These are phyloP conservation scores for Pinguiococcus pyrenoidosus DNA, from an alignment of 108 stramenopile species.

Conservation along the genomic window DNA sequence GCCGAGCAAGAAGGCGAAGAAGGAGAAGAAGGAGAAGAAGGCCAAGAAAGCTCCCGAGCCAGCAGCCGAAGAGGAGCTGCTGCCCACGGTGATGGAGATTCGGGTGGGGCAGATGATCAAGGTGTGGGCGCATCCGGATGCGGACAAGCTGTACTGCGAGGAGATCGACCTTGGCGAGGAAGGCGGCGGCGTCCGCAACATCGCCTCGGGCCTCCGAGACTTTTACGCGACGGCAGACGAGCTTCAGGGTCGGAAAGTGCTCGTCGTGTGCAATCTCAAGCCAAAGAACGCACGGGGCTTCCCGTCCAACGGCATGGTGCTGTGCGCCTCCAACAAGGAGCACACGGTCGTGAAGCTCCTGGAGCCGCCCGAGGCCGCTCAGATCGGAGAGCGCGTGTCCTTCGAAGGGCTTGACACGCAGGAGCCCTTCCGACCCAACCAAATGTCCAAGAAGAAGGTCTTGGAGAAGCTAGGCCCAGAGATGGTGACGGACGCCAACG, in stretches of 20 bases:
- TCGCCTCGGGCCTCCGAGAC: slow-evolving; percentile 68
- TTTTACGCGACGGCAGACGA: slow-evolving; percentile 67
- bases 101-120: slow-evolving; percentile 79
- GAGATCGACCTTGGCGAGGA: slow-evolving; percentile 92
- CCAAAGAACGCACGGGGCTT: slow-evolving; percentile 88
- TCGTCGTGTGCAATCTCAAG: slow-evolving; percentile 93
- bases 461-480: slow-evolving; percentile 64
- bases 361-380: slow-evolving; percentile 75
- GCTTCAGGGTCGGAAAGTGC: slow-evolving; percentile 67
- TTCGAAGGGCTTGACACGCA: slow-evolving; percentile 68
- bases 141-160: slow-evolving; percentile 94
- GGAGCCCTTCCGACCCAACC: slow-evolving; percentile 57
- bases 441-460: slow-evolving; percentile 95
- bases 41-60: slow-evolving; percentile 43
- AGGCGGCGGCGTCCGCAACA: slow-evolving; percentile 53
- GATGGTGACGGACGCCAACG: slow-evolving; percentile 67
- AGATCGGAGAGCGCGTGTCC: slow-evolving; percentile 71
- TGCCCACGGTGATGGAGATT: slow-evolving; percentile 52
- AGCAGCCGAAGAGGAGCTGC: slow-evolving; percentile 3
- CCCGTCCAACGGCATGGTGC: slow-evolving; percentile 90
- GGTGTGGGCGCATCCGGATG: slow-evolving; percentile 88
- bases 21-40: slow-evolving; percentile 65
- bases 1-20: slow-evolving; percentile 58
- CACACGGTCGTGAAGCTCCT: slow-evolving; percentile 75
- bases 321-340: slow-evolving; percentile 63